A percentile compares a stretch with the other conserved stretches of the same genome.
These are phyloP conservation scores for Kwoniella dendrophila DNA, from an alignment of 768 basidiomycete genomes.

Conservation along the genomic window DNA sequence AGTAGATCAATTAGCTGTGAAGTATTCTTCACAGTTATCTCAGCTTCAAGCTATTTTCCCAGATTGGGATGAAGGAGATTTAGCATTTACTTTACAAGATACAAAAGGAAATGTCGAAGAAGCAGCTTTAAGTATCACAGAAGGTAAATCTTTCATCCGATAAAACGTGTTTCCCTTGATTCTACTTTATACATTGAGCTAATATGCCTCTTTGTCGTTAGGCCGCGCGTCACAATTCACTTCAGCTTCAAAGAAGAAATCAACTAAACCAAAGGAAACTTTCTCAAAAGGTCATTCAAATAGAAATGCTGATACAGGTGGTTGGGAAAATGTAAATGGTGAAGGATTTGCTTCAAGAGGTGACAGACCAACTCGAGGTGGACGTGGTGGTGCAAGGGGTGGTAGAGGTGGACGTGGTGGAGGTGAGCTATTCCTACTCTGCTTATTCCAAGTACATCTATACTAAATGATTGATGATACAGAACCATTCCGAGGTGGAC, in stretches of 20 bases:
- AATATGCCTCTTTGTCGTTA: constrained; percentile 13
- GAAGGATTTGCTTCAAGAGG: constrained; percentile 52
- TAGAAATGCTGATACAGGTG: constrained; percentile 49
- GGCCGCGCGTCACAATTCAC: constrained; percentile 57
- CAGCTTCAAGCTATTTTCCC: constrained; percentile 56
- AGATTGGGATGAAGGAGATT: constrained; percentile 54
- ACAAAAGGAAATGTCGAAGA: constrained; percentile 54
- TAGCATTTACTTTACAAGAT: constrained; percentile 53
- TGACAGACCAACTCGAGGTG: constrained; percentile 48
- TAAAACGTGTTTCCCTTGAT: neutral
- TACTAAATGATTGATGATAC: neutral
- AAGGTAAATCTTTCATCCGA: constrained; percentile 43
- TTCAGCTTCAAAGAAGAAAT: constrained; percentile 51
- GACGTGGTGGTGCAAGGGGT: constrained; percentile 52
- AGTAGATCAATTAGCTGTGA: constrained; percentile 44
- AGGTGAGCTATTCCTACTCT: constrained; percentile 1
- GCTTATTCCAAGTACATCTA: neutral
- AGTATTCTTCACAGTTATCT: constrained; percentile 50
- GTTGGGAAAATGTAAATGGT: constrained; percentile 44
- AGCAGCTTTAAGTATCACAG: constrained; percentile 54
- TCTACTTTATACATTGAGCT: no score
- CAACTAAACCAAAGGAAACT: constrained; percentile 39
- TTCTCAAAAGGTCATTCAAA: constrained; percentile 41
- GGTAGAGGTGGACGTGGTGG: constrained; percentile 56
- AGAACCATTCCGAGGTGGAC: constrained; percentile 48